phyloP scores from a whole-genome alignment of 2,329 filamentous ascomycete species.

The Exserohilum rostratum region DNA sequence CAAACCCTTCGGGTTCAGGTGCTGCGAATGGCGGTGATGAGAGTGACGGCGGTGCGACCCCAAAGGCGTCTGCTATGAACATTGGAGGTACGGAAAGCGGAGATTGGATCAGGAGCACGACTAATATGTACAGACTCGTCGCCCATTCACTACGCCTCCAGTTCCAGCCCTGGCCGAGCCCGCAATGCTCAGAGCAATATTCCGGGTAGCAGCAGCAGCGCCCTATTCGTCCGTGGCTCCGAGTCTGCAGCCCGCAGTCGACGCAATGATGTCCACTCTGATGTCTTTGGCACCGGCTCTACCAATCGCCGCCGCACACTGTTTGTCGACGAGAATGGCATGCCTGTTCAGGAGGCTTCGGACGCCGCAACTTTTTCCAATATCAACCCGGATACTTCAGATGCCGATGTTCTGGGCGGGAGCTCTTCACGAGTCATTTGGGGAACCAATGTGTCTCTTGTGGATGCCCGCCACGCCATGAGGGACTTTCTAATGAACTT shows the following conservation, averaged over 20 bases:
- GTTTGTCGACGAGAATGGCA: constrained; percentile 69
- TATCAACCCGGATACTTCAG: constrained; percentile 82
- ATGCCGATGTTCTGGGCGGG: constrained; percentile 86
- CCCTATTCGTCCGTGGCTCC: constrained; percentile 75
- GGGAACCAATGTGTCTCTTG: constrained; percentile 95
- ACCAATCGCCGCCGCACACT: constrained; percentile 60
- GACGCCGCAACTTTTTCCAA: constrained; percentile 70
- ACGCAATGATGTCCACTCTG: constrained; percentile 86
- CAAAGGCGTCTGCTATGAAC: constrained; percentile 66
- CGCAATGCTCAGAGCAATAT: constrained; percentile 68
- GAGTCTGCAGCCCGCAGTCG: constrained; percentile 66
- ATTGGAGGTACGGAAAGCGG: constrained; percentile 63
- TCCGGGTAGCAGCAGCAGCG: constrained; percentile 81
- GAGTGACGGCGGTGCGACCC: constrained; percentile 70
- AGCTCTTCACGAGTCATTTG: constrained; percentile 84
- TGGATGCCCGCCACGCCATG: constrained; percentile 84
- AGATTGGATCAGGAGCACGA: constrained; percentile 12
- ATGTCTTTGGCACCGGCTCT: constrained; percentile 59
- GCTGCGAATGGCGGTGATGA: constrained; percentile 51
- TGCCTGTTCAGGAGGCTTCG: constrained; percentile 61
- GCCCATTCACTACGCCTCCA: constrained; percentile 87
- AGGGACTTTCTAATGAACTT: constrained; percentile 94
- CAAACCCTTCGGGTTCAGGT: constrained; percentile 50
- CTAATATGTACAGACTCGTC: constrained; percentile 73
- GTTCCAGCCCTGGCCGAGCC: constrained; percentile 79